Conservation (phyloP, 148 eudicot genomes). For the Rhododendron henanense region DNA sequence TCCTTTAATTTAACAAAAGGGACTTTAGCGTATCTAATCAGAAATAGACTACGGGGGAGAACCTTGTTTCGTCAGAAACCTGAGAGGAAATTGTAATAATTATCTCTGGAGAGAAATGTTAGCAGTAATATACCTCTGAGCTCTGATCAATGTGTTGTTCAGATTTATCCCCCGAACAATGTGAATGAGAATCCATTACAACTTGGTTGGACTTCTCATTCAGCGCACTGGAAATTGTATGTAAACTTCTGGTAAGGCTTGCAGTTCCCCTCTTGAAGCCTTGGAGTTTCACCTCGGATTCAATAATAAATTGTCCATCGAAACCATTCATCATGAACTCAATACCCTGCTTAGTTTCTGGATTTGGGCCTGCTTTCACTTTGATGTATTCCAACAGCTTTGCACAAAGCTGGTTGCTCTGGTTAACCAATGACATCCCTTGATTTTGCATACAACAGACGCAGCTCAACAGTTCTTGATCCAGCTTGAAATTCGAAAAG, state of each 20-base stretch:
- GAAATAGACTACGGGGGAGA: not conserved
- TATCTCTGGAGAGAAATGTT: not conserved
- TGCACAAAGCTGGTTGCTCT: conserved; percentile 53
- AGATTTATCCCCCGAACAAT: conserved; percentile 22
- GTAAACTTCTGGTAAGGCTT: conserved; percentile 50
- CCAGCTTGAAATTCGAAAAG: conserved; percentile 55
- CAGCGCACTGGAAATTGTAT: conserved; percentile 39
- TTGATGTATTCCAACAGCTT: conserved; percentile 61
- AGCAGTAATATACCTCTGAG: conserved; percentile 39
- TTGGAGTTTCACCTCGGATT: conserved; percentile 73
- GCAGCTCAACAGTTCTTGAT: conserved; percentile 58
- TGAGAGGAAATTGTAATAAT: not conserved
- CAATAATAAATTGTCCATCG: conserved; percentile 57
- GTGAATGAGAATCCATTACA: conserved; percentile 26
- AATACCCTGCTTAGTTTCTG: conserved; percentile 29
- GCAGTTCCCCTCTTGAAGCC: conserved; percentile 67
- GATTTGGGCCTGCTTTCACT: conserved; percentile 32
- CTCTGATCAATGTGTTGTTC: conserved; percentile 28
- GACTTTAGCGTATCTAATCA: not conserved
- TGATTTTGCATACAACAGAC: conserved; percentile 61
- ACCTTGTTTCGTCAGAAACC: not conserved
- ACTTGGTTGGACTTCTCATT: conserved; percentile 46
- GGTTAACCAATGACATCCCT: conserved; percentile 49
- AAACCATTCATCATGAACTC: conserved; percentile 29
- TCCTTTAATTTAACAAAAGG: not conserved